Evolutionary conservation across 352 stramenopile genomes (phyloP), one percentile per base, ranked within the genome.

Genomic region (Saprolegnia diclina): DNA sequence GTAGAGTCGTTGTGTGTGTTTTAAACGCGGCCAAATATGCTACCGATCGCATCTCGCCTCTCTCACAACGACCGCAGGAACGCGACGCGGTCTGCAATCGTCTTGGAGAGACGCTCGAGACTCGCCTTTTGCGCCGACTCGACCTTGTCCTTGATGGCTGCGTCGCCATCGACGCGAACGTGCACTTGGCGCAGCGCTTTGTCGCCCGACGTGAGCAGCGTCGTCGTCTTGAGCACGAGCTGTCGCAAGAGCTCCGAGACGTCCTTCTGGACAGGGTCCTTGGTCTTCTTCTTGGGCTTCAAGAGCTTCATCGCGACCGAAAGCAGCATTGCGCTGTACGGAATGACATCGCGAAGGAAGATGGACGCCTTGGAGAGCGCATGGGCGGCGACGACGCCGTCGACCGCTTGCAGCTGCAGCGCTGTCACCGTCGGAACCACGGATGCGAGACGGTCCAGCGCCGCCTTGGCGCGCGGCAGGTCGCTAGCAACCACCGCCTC

Each of bases 251-350:
- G 35, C 35, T 59, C 52, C 11, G 52, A 14, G 13, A 59, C 52
- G 19, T 59, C 52, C 52, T 59, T 59, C 35, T 59, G 52, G 11
- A 59, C 13, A 2, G 52, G 52, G 6, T 26, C 46, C 65, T 90
- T 91, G 72, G 55, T 71, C 48, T 87, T 90, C 74, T 86, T 85
- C 76, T 90, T 91, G 54, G 54, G 29, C 56, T 77, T 50, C 21
- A 76, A 61, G 0, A 79, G 83, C 45, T 69, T 69, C 29, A 83
- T 73, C 18, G 71, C 63, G 35, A 81, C 61, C 45, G 78, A 80
- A 29, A 91, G 70, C 22, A 83, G 62, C 56, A 77, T 75, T 13
- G 88, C 64, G 14, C 78, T 77, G 66, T 79, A 87, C 37, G 91
- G 73, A 13, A 84, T 83, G 11, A 74, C 78, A 40, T 91, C 80